Evolutionary conservation across 805 yeast genomes (phyloP).

Genomic region (Ascoidea rubescens): DNA sequence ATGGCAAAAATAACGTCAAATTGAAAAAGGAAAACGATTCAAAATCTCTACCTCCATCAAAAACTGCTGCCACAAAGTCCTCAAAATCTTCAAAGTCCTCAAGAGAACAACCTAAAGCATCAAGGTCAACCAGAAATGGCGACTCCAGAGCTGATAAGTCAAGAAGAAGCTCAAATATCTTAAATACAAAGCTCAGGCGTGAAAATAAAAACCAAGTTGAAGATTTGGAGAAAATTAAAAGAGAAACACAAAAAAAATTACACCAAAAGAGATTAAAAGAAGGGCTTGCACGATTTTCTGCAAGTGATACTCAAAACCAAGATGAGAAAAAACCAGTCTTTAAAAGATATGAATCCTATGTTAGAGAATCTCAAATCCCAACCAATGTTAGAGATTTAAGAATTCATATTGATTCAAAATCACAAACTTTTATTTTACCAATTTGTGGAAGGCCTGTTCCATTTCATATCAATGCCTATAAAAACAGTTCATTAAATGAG

Average conservation of each 20-base stretch:
- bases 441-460: constrained; percentile 96
- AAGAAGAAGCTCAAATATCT: constrained; percentile 36
- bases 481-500: constrained; percentile 88
- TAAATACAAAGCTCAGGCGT: constrained; percentile 68
- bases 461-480: constrained; percentile 87
- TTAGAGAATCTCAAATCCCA: constrained; percentile 89
- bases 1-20: not conserved
- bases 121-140: constrained; percentile 13
- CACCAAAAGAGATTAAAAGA: constrained; percentile 79
- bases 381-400: constrained; percentile 66
- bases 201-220: constrained; percentile 65
- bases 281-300: constrained; percentile 71
- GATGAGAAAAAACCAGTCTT: constrained; percentile 50
- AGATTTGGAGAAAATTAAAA: constrained; percentile 64
- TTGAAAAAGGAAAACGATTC: not conserved
- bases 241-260: constrained; percentile 67
- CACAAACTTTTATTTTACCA: constrained; percentile 83
- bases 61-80: not conserved
- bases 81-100: not conserved
- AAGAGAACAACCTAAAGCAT: not conserved
- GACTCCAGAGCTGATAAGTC: constrained; percentile 17
- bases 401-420: constrained; percentile 75
- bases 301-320: constrained; percentile 56
- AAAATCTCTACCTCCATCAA: not conserved
- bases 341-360: constrained; percentile 86